phyloP scores from a whole-genome alignment of 495 filamentous ascomycete genomes.

The Penicillium cinerascens region DNA sequence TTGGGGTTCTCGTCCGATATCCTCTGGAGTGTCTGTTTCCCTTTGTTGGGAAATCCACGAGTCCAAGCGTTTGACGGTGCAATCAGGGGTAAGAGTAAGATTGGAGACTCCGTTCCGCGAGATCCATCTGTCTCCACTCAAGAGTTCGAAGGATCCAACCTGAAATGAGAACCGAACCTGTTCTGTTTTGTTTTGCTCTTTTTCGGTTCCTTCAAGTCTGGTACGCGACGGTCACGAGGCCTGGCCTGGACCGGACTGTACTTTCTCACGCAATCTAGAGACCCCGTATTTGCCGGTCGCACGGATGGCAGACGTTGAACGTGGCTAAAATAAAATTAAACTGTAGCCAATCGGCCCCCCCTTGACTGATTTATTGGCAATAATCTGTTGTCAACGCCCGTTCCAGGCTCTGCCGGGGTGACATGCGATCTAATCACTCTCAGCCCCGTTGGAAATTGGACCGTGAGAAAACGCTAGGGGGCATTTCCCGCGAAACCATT shows the following conservation, averaged over 20 bases:
- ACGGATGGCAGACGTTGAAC: conserved; percentile 4
- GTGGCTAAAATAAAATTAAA: conserved; percentile 8
- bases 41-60: background rate
- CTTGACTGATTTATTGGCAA: conserved; percentile 9
- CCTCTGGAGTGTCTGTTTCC: background rate
- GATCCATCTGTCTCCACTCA: conserved; percentile 26
- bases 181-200: conserved; percentile 8
- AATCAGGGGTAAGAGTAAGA: conserved; percentile 7
- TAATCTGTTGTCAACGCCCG: conserved; percentile 1
- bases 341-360: conserved; percentile 6
- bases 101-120: conserved; percentile 8
- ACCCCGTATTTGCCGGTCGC: conserved; percentile 2
- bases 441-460: conserved; percentile 12
- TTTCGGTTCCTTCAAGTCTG: conserved; percentile 1
- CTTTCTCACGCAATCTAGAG: background rate
- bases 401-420: background rate
- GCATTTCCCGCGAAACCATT: conserved; percentile 14
- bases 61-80: conserved; percentile 1
- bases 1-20: background rate
- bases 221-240: conserved; percentile 8
- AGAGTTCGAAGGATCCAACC: conserved; percentile 4
- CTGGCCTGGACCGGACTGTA: background rate
- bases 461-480: conserved; percentile 8
- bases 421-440: conserved; percentile 7
- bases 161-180: conserved; percentile 5